phyloP scores from a whole-genome alignment of 345 rosid species.

The Psidium friedrichsthalianum region DNA sequence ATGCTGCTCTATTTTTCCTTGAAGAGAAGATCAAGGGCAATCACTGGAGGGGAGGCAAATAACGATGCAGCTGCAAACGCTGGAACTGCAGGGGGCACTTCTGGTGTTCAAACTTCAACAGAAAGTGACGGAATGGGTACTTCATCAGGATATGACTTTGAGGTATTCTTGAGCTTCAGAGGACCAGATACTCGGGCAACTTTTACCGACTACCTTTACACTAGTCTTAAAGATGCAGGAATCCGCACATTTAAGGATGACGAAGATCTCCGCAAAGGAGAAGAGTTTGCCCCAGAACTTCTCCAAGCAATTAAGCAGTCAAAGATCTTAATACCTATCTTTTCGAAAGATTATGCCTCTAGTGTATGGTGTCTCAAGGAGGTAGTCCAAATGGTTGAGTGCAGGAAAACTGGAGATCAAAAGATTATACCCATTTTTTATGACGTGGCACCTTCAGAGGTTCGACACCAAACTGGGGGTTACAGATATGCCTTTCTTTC shows the following conservation, averaged over 20 bases:
- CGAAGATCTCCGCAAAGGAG: neutral
- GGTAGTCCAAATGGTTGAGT: neutral
- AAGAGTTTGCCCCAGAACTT: neutral
- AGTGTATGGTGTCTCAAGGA: neutral
- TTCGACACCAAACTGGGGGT: too few species aligned
- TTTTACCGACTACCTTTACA: neutral
- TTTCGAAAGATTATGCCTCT: neutral
- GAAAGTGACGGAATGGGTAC: too few species aligned
- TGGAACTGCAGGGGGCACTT: too few species aligned
- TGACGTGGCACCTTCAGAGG: neutral
- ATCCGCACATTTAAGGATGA: neutral
- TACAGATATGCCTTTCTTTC: too few species aligned
- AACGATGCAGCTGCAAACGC: too few species aligned
- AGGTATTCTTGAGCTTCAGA: neutral
- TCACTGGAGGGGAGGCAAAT: too few species aligned
- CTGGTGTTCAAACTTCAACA: too few species aligned
- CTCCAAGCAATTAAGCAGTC: neutral
- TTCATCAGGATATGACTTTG: neutral
- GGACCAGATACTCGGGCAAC: neutral
- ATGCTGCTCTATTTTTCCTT: too few species aligned
- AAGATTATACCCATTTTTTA: neutral
- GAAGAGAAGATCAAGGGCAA: too few species aligned
- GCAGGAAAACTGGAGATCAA: neutral
- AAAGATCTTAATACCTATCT: neutral
- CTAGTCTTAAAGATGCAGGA: neutral